Conservation (phyloP, 345 rosid genomes). For the Triadica sebifera region DNA sequence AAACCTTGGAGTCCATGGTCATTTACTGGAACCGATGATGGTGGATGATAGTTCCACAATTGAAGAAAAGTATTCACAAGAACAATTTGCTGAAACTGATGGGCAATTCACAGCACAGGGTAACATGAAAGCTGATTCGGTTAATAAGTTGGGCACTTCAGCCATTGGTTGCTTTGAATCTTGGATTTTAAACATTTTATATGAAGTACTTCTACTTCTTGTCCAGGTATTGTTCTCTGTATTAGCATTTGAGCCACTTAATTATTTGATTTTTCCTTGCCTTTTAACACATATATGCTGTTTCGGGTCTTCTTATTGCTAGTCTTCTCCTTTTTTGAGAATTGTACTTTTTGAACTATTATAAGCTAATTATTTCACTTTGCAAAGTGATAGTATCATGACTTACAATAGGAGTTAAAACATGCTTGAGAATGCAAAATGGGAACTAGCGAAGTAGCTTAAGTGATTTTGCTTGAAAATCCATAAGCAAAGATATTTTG, state of each 20-base stretch:
- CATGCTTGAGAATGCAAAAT: not conserved
- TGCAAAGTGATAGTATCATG: not conserved
- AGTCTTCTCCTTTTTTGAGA: not conserved
- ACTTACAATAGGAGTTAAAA: not conserved
- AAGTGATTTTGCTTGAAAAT: not conserved
- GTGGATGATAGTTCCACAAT: conserved; percentile 65
- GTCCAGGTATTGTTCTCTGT: conserved; percentile 65
- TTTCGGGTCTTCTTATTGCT: not conserved
- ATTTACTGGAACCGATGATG: conserved; percentile 77
- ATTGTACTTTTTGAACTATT: not conserved
- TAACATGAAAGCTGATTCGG: conserved; percentile 47
- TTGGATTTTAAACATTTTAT: conserved; percentile 87
- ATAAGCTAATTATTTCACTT: not conserved
- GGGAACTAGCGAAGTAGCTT: not conserved
- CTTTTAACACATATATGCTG: not conserved
- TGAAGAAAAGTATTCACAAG: conserved; percentile 80
- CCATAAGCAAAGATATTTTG: not conserved
- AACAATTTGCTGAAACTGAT: conserved; percentile 57
- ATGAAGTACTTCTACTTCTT: conserved; percentile 86
- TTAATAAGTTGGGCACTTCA: conserved; percentile 50
- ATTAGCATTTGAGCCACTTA: conserved; percentile 1
- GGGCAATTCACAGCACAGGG: conserved; percentile 51
- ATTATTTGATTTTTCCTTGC: conserved; percentile 8
- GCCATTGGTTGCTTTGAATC: conserved; percentile 78
- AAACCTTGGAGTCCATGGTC: conserved; percentile 98